Evolutionary conservation across 2,329 filamentous ascomycete species (phyloP).

Genomic region (Aspergillus novoparasiticus): DNA sequence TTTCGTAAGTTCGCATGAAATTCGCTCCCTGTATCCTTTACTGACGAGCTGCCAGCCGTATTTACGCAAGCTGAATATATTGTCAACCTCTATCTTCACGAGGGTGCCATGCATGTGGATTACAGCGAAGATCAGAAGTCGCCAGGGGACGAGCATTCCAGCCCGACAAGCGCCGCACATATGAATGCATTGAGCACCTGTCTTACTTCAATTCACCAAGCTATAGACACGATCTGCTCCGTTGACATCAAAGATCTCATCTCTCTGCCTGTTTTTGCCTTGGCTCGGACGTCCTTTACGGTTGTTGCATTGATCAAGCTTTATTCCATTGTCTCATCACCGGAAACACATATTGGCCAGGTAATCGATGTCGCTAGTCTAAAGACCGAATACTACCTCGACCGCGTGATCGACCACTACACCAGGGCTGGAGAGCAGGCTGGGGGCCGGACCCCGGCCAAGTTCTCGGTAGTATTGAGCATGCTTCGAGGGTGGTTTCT

Average conservation of each 20-base stretch:
- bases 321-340: conserved; percentile 66
- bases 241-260: conserved; percentile 63
- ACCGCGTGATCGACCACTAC: conserved; percentile 70
- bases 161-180: conserved; percentile 58
- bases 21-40: too few species aligned
- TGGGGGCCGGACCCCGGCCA: conserved; percentile 66
- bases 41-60: conserved; percentile 50
- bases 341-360: conserved; percentile 67
- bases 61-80: conserved; percentile 66
- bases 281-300: conserved; percentile 72
- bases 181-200: conserved; percentile 69
- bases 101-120: conserved; percentile 70
- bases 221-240: conserved; percentile 65
- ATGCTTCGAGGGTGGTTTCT: conserved; percentile 72
- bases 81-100: conserved; percentile 73
- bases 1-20: conserved; percentile 53
- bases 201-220: conserved; percentile 65
- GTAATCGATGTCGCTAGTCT: conserved; percentile 70
- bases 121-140: conserved; percentile 49
- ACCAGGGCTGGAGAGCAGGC: conserved; percentile 64
- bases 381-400: conserved; percentile 67
- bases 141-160: conserved; percentile 26
- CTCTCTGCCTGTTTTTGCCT: conserved; percentile 69
- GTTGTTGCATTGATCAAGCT: conserved; percentile 74
- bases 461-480: conserved; percentile 70